phyloP scores from a whole-genome alignment of 176 grass and related monocot genomes.

The Aegilops tauschii region DNA sequence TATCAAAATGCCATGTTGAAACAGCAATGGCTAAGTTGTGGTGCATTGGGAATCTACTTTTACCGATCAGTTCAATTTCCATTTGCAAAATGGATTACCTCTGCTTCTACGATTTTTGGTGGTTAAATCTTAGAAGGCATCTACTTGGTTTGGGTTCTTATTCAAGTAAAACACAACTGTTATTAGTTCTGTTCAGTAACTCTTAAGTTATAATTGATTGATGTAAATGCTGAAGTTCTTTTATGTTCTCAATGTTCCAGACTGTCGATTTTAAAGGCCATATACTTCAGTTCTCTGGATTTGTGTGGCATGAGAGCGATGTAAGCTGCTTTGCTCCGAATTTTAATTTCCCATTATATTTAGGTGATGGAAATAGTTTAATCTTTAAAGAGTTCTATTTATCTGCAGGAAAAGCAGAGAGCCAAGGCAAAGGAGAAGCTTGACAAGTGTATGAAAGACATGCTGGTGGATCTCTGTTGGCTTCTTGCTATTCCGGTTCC shows the following conservation, averaged over 20 bases:
- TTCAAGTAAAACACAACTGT: not conserved
- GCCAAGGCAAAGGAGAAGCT: slow-evolving; percentile 97
- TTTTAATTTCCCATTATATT: slow-evolving; percentile 2
- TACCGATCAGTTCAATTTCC: slow-evolving; percentile 2
- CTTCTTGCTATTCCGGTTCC: slow-evolving; percentile 76
- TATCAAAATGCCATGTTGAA: not conserved
- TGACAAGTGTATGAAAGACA: slow-evolving; percentile 91
- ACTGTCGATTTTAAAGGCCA: slow-evolving; percentile 57
- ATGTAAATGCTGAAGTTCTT: slow-evolving; percentile 13
- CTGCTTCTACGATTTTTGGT: slow-evolving; percentile 12
- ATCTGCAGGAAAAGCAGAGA: slow-evolving; percentile 90
- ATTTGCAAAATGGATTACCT: slow-evolving; percentile 18
- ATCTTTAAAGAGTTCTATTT: slow-evolving; percentile 20
- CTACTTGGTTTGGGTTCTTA: slow-evolving; percentile 18
- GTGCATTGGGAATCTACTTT: not conserved
- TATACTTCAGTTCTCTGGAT: slow-evolving; percentile 75
- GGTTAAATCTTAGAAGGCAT: slow-evolving; percentile 8
- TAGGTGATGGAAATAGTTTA: slow-evolving; percentile 18
- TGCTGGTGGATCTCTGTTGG: slow-evolving; percentile 77
- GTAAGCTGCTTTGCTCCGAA: slow-evolving; percentile 41
- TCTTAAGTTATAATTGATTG: slow-evolving; percentile 1
- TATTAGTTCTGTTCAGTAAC: slow-evolving; percentile 13
- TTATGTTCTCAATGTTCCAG: slow-evolving; percentile 47
- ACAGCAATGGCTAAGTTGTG: slow-evolving; percentile 15
- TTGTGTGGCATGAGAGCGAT: slow-evolving; percentile 75